These are phyloP conservation scores for Amanita polypyramis DNA, from an alignment of 768 basidiomycete species.

Conservation along the genomic window DNA sequence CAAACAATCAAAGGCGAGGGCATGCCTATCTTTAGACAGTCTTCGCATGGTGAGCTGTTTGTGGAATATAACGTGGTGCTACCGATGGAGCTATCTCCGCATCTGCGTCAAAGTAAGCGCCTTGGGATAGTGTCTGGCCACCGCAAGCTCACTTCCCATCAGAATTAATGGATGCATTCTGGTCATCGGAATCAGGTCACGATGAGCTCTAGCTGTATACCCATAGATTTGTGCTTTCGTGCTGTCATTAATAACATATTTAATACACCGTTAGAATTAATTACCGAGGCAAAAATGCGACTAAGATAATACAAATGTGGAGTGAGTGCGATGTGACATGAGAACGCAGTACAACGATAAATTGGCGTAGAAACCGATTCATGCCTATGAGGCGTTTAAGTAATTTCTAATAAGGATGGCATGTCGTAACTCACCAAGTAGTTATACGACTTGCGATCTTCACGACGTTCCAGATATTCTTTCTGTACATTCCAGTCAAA, in stretches of 20 bases:
- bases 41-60: conserved; percentile 72
- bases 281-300: background rate
- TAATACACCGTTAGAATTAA: background rate
- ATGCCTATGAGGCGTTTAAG: background rate
- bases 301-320: background rate
- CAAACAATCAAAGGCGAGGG: conserved; percentile 83
- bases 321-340: background rate
- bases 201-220: conserved; percentile 31
- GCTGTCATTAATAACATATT: conserved; percentile 16
- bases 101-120: conserved; percentile 66
- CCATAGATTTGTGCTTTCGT: conserved; percentile 7
- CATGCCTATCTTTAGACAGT: conserved; percentile 63
- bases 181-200: conserved; percentile 24
- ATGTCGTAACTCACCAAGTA: conserved; percentile 40
- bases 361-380: background rate
- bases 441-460: conserved; percentile 81
- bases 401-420: background rate
- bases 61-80: conserved; percentile 92
- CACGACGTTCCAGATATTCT: conserved; percentile 89
- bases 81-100: conserved; percentile 58
- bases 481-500: conserved; percentile 36
- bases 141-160: conserved; percentile 2
- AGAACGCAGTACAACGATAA: background rate
- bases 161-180: conserved; percentile 52
- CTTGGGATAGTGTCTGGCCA: background rate